Evolutionary conservation across 1,139 yeast genomes (phyloP), one percentile per base, ranked within the genome.

Genomic region (Geotrichum aggregatum): DNA sequence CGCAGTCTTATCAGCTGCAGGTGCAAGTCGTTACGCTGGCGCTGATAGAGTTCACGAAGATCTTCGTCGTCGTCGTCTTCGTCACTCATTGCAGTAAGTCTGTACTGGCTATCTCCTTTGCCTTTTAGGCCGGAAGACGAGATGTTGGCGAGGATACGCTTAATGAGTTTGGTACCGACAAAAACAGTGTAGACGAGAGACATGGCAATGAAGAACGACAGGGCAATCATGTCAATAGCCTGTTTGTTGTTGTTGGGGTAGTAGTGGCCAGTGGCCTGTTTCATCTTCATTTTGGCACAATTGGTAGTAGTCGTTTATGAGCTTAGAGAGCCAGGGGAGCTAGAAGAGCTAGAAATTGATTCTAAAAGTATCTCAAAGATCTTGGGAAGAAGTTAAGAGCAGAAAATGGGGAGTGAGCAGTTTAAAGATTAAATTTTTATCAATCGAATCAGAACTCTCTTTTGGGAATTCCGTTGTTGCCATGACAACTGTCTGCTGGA

Each of bases 181-280:
- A 36, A 3, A 10, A 39, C 44, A n/a, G 40, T 19, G 42, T 49
- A 49, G 41, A 35, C 22, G 21, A 49, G 30, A 5, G 47, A 16
- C n/a, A 43, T 19, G 7, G 52, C 43, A 14, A 43, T 34, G 44
- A 49, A 49, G 22, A 49, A 22, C 11, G 52, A 28, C 1, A 49
- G 46, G 33, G 47, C 45, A 2, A 49, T 34, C 18, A 49, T 26
- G 31, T 49, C 52, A 11, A 35, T 6, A 3, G 41, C 42, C 35
- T 49, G 52, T 19, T 26, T 28, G 28, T 48, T 39, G 36, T 44
- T 41, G 14, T 42, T 35, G 13, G 52, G 52, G 19, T 33, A 48
- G 47, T 48, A 48, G 11, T 48, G 42, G 11, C 13, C 21, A n/a
- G 45, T 34, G 19, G 3, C 38, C 11, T 42, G 33, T 14, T 48